These are phyloP conservation scores for Trapa incisa DNA, from an alignment of 345 rosid species.

Conservation along the genomic window DNA sequence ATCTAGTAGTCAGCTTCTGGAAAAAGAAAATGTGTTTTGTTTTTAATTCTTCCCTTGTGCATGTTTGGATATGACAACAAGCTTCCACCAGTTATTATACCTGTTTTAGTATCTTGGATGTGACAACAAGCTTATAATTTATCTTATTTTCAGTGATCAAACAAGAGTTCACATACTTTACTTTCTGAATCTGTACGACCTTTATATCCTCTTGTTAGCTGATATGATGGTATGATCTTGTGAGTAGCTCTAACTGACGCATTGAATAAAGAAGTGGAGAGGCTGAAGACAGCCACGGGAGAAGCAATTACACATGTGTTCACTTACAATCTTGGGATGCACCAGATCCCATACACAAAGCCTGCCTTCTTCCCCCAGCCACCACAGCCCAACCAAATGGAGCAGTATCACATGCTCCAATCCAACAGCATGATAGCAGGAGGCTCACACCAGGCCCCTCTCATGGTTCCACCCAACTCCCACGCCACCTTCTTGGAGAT, in stretches of 20 bases:
- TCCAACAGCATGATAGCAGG: slow-evolving; percentile 13
- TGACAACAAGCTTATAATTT: too few species aligned
- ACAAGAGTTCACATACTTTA: background rate
- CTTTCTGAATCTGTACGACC: background rate
- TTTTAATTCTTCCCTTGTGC: too few species aligned
- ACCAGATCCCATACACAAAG: slow-evolving; percentile 42
- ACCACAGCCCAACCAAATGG: slow-evolving; percentile 36
- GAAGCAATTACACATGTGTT: slow-evolving; percentile 56
- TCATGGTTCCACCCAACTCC: slow-evolving; percentile 24
- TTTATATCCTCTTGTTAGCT: background rate
- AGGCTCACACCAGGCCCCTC: slow-evolving; percentile 18
- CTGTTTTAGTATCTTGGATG: too few species aligned
- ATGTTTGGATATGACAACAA: too few species aligned
- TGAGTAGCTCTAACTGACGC: slow-evolving; percentile 67
- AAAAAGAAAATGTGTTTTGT: too few species aligned
- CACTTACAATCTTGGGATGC: slow-evolving; percentile 64
- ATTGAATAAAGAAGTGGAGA: slow-evolving; percentile 86
- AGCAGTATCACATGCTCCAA: slow-evolving; percentile 44
- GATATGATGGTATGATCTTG: background rate
- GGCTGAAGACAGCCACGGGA: slow-evolving; percentile 71
- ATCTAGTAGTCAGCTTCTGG: too few species aligned
- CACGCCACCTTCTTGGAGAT: slow-evolving; percentile 37
- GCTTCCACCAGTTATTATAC: too few species aligned
- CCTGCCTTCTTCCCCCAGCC: slow-evolving; percentile 41
- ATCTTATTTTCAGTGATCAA: too few species aligned